Evolutionary conservation across 2,329 filamentous ascomycete species (phyloP), one percentile per base, ranked within the genome.

Genomic region (Phoma sp.): DNA sequence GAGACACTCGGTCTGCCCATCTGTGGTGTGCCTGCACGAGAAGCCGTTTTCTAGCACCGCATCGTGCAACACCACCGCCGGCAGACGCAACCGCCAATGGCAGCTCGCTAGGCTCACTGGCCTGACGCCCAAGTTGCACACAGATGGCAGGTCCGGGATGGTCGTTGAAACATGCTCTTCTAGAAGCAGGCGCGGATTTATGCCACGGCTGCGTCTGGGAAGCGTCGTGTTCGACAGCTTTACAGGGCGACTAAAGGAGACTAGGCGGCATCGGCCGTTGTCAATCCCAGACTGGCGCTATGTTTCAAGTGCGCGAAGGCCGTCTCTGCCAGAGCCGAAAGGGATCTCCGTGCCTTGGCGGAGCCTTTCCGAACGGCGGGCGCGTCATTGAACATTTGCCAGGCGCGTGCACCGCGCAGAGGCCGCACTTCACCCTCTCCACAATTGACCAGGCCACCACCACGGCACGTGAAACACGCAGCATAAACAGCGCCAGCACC

Each of bases 201-300:
- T 54, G 59, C 51, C 59, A 53, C 38, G 26, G 40, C 37, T 25
- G 26, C 28, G 50, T 50, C 36, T 47, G 49, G 28, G n/a, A n/a
- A n/a, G 18, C 17, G 28, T 17, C 20, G 20, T 37, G 43, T 30
- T 57, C 25, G 42, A 45, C 49, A 37, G 52, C 40, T 45, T 36
- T 45, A 30, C 51, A 39, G 48, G 38, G 29, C 20, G 42, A 46
- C 51, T 33, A 40, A 48, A 40, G 30, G 20, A 25, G 50, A 42
- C 52, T 59, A 59, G 60, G 47, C 57, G 51, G 50, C 51, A n/a
- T 47, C 49, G 50, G 40, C 52, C 53, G 53, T 56, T 48, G 53
- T 67, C 59, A 61, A 67, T 68, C 59, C 50, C 34, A 47, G 43
- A 61, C 59, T 48, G 48, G 51, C 62, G 62, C 66, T 62, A 66